Conservation (phyloP, 768 basidiomycete genomes). For the Suillus sp. region DNA sequence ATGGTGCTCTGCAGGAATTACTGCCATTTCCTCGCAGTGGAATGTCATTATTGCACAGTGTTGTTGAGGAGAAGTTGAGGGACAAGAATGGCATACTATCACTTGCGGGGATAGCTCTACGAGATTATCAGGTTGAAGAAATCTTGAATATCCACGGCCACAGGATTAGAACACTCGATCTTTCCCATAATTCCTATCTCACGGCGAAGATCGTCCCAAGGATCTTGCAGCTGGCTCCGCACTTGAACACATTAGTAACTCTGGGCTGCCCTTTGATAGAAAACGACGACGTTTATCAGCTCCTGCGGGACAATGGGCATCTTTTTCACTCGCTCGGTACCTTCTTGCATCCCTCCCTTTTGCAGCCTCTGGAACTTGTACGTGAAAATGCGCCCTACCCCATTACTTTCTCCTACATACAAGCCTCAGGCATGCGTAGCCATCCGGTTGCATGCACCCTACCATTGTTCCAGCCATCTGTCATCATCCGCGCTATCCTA, state of each 20-base stretch:
- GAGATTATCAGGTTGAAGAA: constrained; percentile 1
- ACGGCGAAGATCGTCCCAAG: background rate
- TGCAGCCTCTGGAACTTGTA: background rate
- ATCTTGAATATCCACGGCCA: background rate
- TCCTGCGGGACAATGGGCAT: background rate
- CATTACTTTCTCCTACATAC: background rate
- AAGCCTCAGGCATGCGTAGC: background rate
- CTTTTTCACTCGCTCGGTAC: background rate
- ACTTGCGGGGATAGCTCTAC: background rate
- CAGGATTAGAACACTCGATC: background rate
- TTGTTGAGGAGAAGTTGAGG: background rate
- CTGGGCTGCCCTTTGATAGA: background rate
- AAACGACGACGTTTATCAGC: background rate
- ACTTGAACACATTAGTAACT: background rate
- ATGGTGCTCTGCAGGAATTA: background rate
- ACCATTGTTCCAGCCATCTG: background rate
- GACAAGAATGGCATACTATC: background rate
- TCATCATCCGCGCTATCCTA: background rate
- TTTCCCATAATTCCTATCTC: background rate
- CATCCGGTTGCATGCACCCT: background rate
- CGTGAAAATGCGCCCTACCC: background rate
- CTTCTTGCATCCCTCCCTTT: background rate
- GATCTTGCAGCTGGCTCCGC: background rate
- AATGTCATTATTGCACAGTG: background rate
- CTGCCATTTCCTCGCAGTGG: background rate